Base-by-base conservation (phyloP, 2,329 filamentous ascomycete genomes). In the Fusarium citri region DNA sequence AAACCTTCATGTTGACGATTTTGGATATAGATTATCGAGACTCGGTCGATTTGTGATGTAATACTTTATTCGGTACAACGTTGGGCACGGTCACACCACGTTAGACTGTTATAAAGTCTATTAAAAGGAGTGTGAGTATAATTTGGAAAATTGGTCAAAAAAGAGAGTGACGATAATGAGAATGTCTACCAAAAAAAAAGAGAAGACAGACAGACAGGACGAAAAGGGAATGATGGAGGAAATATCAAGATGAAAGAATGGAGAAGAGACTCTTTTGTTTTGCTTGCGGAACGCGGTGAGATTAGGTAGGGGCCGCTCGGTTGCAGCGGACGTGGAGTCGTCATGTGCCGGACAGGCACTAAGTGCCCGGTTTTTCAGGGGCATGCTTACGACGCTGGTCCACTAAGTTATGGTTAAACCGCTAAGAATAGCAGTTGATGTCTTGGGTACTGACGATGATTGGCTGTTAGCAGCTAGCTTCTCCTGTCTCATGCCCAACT, bases 1-100 rank as follows among this genome's bases (percentile, higher is more conserved):
- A 78, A 68, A 80, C 68, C 78, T 78, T 83, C 84, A 86, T 86
- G 56, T 31, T 86, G 59, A 37, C 79, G 77, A 37, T n/a, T 37
- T 37, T 5, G 51, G 45, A 49, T 63, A 20, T 28, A 26, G 37
- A 53, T 60, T 69, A 56, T 74, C 57, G 62, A 64, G 47, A 41
- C 46, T 54, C 43, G 56, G 23, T 68, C 59, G 64, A 63, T 63
- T 47, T 59, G 42, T 41, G 62, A 37, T 37, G 65, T 59, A 18
- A 53, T 53, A 53, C 49, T 53, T 53, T 53, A 53, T 53, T 67
- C 54, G 54, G 69, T 71, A 55, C 53, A 68, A 72, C 64, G 55
- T 68, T 23, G 49, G 30, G 37, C 30, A 58, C 68, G 30, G 59
- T 72, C 45, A 66, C 46, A 72, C 51, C 56, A 66, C 34, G 46